Evolutionary conservation across 2,329 filamentous ascomycete species (phyloP).

Genomic region (Colletotrichum lentis): DNA sequence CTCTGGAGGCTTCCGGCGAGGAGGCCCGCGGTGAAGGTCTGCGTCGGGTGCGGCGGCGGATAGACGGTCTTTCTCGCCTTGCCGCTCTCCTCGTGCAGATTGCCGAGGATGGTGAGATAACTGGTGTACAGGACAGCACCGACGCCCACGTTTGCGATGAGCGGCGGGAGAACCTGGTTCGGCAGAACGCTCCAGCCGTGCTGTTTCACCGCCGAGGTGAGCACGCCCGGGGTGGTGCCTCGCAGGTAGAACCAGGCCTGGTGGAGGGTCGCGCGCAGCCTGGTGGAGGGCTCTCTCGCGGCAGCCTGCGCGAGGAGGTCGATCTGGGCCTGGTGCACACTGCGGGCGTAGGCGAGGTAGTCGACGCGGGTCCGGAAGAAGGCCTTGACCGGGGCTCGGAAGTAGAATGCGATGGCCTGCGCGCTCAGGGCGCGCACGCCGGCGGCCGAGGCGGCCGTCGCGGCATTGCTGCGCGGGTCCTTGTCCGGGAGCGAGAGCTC

Average conservation of each 20-base stretch:
- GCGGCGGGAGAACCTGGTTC: conserved; percentile 78
- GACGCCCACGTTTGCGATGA: conserved; percentile 77
- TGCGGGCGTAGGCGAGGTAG: conserved; percentile 71
- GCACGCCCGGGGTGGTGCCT: conserved; percentile 73
- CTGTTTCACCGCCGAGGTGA: conserved; percentile 72
- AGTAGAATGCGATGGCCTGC: conserved; percentile 88
- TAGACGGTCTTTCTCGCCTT: conserved; percentile 69
- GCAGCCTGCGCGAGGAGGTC: conserved; percentile 49
- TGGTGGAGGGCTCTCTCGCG: conserved; percentile 47
- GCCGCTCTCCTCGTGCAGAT: conserved; percentile 70
- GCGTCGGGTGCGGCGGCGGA: conserved; percentile 69
- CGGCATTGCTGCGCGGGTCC: conserved; percentile 61
- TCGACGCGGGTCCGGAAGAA: conserved; percentile 93
- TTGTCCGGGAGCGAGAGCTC: conserved; percentile 54
- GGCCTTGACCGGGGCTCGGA: conserved; percentile 87
- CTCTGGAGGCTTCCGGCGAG: conserved; percentile 75
- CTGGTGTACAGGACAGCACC: conserved; percentile 79
- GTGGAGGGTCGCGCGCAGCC: conserved; percentile 46
- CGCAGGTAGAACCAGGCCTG: conserved; percentile 62
- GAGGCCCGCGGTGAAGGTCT: conserved; percentile 75
- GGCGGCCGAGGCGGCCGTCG: conserved; percentile 82
- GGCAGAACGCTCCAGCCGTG: conserved; percentile 79
- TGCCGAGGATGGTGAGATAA: conserved; percentile 75
- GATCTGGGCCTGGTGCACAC: conserved; percentile 58
- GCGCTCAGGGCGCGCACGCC: conserved; percentile 84